Evolutionary conservation across 306 rosid species (phyloP).

Genomic region (Lathyrus aphaca): DNA sequence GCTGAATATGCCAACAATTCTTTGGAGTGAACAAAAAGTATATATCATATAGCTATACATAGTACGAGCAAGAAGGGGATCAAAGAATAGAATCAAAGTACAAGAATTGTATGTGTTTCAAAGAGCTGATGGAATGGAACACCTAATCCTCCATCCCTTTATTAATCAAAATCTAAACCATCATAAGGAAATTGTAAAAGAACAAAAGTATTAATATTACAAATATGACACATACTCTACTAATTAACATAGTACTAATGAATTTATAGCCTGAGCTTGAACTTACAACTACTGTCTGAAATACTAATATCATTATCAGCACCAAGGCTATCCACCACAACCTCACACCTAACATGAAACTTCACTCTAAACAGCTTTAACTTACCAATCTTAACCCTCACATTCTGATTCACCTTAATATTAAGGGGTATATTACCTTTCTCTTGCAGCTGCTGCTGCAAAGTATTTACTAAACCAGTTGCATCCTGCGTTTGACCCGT

Average conservation of each 20-base stretch:
- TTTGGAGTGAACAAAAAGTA: background rate
- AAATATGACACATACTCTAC: background rate
- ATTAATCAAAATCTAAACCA: constrained; percentile 32
- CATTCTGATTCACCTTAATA: constrained; percentile 71
- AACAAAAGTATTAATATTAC: constrained; percentile 9
- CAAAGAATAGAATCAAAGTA: constrained; percentile 33
- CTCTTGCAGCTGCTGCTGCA: constrained; percentile 48
- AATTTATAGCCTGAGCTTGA: constrained; percentile 63
- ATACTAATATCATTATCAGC: constrained; percentile 50
- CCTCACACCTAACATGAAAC: constrained; percentile 66
- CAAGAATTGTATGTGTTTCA: constrained; percentile 14
- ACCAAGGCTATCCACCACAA: constrained; percentile 55
- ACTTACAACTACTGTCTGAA: constrained; percentile 66
- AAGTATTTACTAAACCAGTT: background rate
- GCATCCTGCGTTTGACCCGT: constrained; percentile 62
- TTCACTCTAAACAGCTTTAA: constrained; percentile 73
- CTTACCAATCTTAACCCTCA: constrained; percentile 74
- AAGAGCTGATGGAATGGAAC: constrained; percentile 28
- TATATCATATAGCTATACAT: constrained; percentile 17
- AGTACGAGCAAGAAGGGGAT: constrained; percentile 17
- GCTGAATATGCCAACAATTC: background rate
- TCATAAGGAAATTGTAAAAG: constrained; percentile 27
- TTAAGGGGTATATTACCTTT: constrained; percentile 60
- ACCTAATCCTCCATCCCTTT: constrained; percentile 37
- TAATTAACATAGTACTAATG: background rate